phyloP scores from a whole-genome alignment of 2,329 filamentous ascomycete genomes.

The Cladosporium sp. region DNA sequence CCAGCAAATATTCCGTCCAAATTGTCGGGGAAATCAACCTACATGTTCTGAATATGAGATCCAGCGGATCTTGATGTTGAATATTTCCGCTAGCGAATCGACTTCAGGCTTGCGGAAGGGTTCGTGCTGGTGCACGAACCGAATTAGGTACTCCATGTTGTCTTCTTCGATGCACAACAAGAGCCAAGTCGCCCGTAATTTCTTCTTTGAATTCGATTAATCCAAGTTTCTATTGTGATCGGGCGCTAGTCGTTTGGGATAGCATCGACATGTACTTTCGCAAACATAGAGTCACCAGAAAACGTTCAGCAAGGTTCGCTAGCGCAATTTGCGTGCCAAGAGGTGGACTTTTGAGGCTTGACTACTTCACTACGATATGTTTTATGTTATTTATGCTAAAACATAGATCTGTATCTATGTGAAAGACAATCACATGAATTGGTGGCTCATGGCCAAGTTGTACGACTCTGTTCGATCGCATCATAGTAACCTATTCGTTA shows the following conservation, averaged over 20 bases:
- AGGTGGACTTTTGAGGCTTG: neutral
- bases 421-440: neutral
- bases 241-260: neutral
- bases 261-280: neutral
- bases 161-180: neutral
- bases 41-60: constrained; percentile 74
- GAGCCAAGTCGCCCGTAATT: neutral
- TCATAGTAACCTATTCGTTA: neutral
- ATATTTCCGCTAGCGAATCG: constrained; percentile 71
- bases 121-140: constrained; percentile 86
- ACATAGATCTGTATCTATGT: no score
- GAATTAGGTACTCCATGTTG: constrained; percentile 75
- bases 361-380: neutral
- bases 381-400: no score
- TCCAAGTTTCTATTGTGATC: neutral
- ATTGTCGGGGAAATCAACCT: constrained; percentile 39
- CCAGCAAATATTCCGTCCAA: neutral
- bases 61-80: constrained; percentile 67
- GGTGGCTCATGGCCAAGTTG: neutral
- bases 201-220: neutral
- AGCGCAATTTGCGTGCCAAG: constrained; percentile 9
- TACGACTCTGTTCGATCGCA: neutral
- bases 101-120: constrained; percentile 86
- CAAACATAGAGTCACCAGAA: constrained; percentile 17
- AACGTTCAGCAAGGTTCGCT: constrained; percentile 20